Evolutionary conservation across 139 green algal genomes (phyloP), one percentile per base, ranked within the genome.

Genomic region (Coelastrella sp.): DNA sequence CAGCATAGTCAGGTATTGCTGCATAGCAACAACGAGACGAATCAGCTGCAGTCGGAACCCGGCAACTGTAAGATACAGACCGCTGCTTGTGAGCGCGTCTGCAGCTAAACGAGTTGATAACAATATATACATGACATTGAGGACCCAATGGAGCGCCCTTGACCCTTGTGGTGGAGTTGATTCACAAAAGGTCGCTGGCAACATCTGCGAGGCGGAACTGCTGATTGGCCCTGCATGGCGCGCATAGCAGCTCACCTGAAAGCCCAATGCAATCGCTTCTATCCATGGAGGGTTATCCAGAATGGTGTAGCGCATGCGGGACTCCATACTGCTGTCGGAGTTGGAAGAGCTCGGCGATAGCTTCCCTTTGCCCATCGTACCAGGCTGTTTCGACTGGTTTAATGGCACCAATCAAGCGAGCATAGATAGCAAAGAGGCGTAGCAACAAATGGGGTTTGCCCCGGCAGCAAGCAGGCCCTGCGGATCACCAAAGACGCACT

Each of bases 1-100:
- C 19, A 97, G 92, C 94, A 96, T 95, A 3, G 94, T 96, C 2
- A 96, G 91, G 90, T 95, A 96, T 61, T 95, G 92, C 91, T 96
- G 94, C 60, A 16, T 16, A 58, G 14, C 54, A 3, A 60, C 16
- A 58, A 17, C 7, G 2, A 47, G 19, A 19, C 47, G n/a, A 0
- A 6, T 68, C 3, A 61, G 54, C 2, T 22, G 59, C 61, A 68
- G 73, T 5, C 22, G 57, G 58, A 76, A 57, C n/a, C 64, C 61
- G 10, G n/a, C 14, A 3, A 54, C 20, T 11, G 11, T 23, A 6
- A 57, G 56, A 64, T 57, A 5, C 10, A 56, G 73, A 5, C 66
- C 75, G 73, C 54, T 8, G 10, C 32, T 7, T 47, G 54, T 65
- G 57, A 17, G 14, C 22, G 11, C 66, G 17, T 54, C 47, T 66